These are phyloP conservation scores for Boletus smithii DNA, from an alignment of 1,284 basidiomycete genomes.

Conservation along the genomic window DNA sequence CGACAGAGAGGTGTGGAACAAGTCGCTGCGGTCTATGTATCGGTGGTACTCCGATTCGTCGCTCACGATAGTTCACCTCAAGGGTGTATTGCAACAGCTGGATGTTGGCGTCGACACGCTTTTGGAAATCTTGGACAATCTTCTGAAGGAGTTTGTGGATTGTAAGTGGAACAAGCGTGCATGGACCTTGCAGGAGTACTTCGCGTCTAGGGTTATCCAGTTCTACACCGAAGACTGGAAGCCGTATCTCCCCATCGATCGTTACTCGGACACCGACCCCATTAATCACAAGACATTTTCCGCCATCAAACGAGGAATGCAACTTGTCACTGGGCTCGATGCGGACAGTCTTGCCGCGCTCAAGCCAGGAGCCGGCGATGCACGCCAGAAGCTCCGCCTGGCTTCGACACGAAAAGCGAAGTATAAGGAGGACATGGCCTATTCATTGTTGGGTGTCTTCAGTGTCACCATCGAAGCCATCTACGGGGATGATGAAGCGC, in stretches of 20 bases:
- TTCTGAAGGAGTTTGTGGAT: constrained; percentile 2
- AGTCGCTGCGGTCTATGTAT: constrained; percentile 18
- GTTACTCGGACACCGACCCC: neutral
- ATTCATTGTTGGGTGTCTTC: constrained; percentile 12
- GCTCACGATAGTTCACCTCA: constrained; percentile 15
- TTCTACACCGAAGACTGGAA: constrained; percentile 12
- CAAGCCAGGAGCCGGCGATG: constrained; percentile 5
- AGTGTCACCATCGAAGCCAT: constrained; percentile 7
- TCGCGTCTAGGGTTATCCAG: constrained; percentile 9
- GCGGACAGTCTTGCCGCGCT: neutral
- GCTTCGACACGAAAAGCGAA: constrained; percentile 8
- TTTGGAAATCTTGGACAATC: neutral
- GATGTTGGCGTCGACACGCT: neutral
- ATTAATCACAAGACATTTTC: constrained; percentile 1
- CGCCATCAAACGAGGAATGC: constrained; percentile 6
- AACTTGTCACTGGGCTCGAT: constrained; percentile 2
- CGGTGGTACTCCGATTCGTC: constrained; percentile 14
- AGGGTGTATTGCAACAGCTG: constrained; percentile 3
- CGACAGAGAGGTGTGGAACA: constrained; percentile 7
- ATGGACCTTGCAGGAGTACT: constrained; percentile 19
- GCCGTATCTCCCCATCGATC: constrained; percentile 5
- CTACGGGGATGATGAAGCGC: constrained; percentile 9
- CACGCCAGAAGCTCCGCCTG: constrained; percentile 12
- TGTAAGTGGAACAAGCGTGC: constrained; percentile 16
- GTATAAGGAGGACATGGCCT: constrained; percentile 10